Percentiles rank a stretch among this genome's conserved stretches.
Evolutionary conservation across 2,329 filamentous ascomycete species (phyloP).

Genomic region (Thermothelomyces thermophilus): DNA sequence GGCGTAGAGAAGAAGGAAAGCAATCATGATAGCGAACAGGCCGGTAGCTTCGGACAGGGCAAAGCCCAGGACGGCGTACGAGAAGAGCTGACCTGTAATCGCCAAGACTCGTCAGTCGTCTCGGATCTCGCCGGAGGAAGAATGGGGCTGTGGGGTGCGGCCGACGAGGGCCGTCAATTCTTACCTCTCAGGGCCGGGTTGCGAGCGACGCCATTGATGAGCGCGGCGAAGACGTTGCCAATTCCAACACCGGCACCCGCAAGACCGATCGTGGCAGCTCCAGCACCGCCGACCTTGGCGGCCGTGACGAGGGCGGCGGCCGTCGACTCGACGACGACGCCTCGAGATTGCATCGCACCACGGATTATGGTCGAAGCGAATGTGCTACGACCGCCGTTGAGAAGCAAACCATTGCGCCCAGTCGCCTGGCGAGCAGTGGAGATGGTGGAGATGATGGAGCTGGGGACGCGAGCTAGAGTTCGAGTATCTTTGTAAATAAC

Average conservation of each 20-base stretch:
- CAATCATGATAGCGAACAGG: slow-evolving; percentile 43
- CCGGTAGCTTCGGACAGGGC: slow-evolving; percentile 58
- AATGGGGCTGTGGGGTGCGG: background rate
- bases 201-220: slow-evolving; percentile 24
- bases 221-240: slow-evolving; percentile 22
- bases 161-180: background rate
- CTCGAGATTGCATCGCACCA: slow-evolving; percentile 24
- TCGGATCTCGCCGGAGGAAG: background rate
- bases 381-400: slow-evolving; percentile 21
- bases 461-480: slow-evolving; percentile 23
- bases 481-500: slow-evolving; percentile 16
- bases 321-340: slow-evolving; percentile 26
- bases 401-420: slow-evolving; percentile 23
- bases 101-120: slow-evolving; percentile 7
- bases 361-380: slow-evolving; percentile 21
- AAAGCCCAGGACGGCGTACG: slow-evolving; percentile 58
- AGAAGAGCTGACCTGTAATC: slow-evolving; percentile 33
- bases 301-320: slow-evolving; percentile 23
- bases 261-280: slow-evolving; percentile 24
- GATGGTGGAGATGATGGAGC: slow-evolving; percentile 26
- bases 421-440: slow-evolving; percentile 19
- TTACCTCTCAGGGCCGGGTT: slow-evolving; percentile 23
- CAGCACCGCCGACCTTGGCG: slow-evolving; percentile 24
- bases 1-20: slow-evolving; percentile 25
- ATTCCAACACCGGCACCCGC: slow-evolving; percentile 25